Evolutionary conservation across 768 basidiomycete species (phyloP).

Genomic region (Hygrophorus russula): DNA sequence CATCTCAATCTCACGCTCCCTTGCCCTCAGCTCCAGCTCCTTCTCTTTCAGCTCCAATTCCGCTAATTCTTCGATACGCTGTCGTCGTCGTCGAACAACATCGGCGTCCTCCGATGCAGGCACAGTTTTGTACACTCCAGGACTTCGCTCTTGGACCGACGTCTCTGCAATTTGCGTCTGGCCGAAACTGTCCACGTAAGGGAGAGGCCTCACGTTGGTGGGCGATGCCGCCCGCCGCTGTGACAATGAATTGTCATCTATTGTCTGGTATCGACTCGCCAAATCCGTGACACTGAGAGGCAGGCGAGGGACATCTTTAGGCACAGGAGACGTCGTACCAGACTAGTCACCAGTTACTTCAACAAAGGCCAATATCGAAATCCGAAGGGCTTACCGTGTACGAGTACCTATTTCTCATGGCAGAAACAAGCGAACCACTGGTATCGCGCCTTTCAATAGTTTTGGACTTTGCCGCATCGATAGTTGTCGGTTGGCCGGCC

Average conservation of each 20-base stretch:
- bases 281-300: conserved; percentile 54
- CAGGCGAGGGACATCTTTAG: conserved; percentile 51
- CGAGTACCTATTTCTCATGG: conserved; percentile 55
- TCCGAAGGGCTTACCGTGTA: conserved; percentile 31
- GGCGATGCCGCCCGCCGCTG: conserved; percentile 25
- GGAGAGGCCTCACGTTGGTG: conserved; percentile 13
- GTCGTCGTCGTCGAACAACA: conserved; percentile 17
- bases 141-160: conserved; percentile 7
- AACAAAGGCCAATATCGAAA: background rate
- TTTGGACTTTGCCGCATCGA: conserved; percentile 20
- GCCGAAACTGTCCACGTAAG: conserved; percentile 9
- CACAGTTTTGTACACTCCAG: background rate
- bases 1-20: conserved; percentile 44
- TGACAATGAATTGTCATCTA: conserved; percentile 32
- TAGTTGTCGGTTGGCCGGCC: conserved; percentile 14
- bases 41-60: conserved; percentile 44
- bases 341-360: conserved; percentile 22
- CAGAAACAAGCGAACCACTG: conserved; percentile 51
- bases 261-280: conserved; percentile 48
- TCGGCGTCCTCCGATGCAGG: background rate
- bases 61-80: conserved; percentile 36
- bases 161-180: conserved; percentile 16
- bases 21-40: conserved; percentile 38
- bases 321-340: conserved; percentile 39
- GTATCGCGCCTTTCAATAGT: conserved; percentile 41